Base-by-base conservation (phyloP, 2,329 filamentous ascomycete species). In the Pseudocercospora musae region DNA sequence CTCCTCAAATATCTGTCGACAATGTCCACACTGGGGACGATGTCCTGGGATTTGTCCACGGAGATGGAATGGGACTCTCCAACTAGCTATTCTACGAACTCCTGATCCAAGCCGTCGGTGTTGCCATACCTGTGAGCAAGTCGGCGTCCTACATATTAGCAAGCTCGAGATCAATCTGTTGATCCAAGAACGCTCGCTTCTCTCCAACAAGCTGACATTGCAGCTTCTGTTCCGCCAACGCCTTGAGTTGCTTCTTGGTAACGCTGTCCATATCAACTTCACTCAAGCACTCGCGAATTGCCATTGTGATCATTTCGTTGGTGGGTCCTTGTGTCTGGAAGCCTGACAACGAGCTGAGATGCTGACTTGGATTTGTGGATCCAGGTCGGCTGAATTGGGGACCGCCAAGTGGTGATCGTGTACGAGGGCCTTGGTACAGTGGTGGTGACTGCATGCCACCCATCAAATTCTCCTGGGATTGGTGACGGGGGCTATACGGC, bases 261-360 rank as follows among this genome's bases (percentile, higher is more conserved):
- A 98, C 91, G n/a, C 85, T 94, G 75, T 99, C 95, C 46, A 99
- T 82, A 76, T 99, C 94, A 0, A 97, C 92, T 72, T 97, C 94
- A 15, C 83, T 79, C 65, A 99, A 81, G 70, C 95, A 95, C 56
- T 84, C 81, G 72, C 92, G 89, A 65, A 98, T 94, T 1, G 91
- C 90, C 64, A 96, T 90, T 18, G 91, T 84, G 67, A 99, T 97
- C 64, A 87, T 84, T 50, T 81, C 81, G 71, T 98, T 93, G 68
- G 89, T 91, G 0, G 92, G 90, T 0, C 91, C 92, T 23, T 80
- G 81, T 50, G 78, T 80, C 67, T 85, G 83, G 80, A 89, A 88
- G 83, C 80, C 54, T 78, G 83, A 72, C 80, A 87, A 48, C 78
- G 62, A 61, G 42, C 65, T 64, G 27, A 68, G 58, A 37, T 68